phyloP scores from a whole-genome alignment of 805 yeast species.

The Candida nonsorbophila region DNA sequence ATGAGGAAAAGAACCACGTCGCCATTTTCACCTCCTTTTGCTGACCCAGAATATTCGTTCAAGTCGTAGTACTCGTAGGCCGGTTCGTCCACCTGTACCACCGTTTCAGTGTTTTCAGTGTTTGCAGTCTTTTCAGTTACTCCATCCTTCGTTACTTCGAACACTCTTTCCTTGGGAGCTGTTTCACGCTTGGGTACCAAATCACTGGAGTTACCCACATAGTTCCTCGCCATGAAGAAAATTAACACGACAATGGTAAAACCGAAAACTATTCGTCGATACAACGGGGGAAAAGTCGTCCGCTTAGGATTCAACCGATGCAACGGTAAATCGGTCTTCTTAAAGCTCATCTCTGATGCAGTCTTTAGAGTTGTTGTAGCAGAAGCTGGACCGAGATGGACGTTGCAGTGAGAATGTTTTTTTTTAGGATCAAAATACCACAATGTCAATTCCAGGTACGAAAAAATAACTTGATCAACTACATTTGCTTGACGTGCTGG shows the following conservation, averaged over 20 bases:
- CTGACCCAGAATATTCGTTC: constrained; percentile 48
- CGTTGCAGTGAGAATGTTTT: too few relatives aligned
- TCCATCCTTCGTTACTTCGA: constrained; percentile 15
- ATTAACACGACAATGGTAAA: constrained; percentile 1
- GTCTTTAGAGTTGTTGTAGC: too few relatives aligned
- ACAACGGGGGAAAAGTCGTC: constrained; percentile 2
- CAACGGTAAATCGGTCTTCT: constrained; percentile 7
- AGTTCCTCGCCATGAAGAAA: not conserved
- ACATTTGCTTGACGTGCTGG: too few relatives aligned
- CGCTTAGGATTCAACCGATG: constrained; percentile 6
- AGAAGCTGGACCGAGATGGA: too few relatives aligned
- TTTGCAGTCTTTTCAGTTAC: constrained; percentile 5
- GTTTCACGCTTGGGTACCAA: constrained; percentile 9
- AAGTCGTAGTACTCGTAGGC: constrained; percentile 61
- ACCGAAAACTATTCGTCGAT: constrained; percentile 3
- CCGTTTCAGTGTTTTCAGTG: constrained; percentile 6
- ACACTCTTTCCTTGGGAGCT: constrained; percentile 8
- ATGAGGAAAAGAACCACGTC: constrained; percentile 67
- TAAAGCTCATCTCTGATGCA: too few relatives aligned
- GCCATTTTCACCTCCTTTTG: constrained; percentile 43
- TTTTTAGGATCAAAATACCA: too few relatives aligned
- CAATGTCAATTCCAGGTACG: too few relatives aligned
- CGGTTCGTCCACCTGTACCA: constrained; percentile 35
- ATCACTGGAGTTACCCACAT: constrained; percentile 1
- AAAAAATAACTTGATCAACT: too few relatives aligned